These are phyloP conservation scores for Alternaria brassicae DNA, from an alignment of 2,329 filamentous ascomycete species.

Conservation along the genomic window DNA sequence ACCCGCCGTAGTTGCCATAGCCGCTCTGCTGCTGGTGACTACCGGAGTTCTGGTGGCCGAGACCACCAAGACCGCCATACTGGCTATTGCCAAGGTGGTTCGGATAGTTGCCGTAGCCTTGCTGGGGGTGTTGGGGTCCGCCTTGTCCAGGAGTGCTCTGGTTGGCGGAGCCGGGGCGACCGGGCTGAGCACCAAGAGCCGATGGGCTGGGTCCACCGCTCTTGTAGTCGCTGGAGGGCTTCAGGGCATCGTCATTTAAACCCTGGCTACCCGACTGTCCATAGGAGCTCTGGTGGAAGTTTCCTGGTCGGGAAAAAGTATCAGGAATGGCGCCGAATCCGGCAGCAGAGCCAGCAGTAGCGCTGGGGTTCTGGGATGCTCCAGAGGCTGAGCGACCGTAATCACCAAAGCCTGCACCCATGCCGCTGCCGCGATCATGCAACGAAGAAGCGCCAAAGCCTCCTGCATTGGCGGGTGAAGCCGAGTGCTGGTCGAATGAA, in stretches of 20 bases:
- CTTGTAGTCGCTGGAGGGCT: slow-evolving; percentile 65
- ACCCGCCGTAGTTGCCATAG: slow-evolving; percentile 54
- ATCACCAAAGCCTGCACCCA: slow-evolving; percentile 62
- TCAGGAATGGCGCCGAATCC: slow-evolving; percentile 64
- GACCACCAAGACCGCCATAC: slow-evolving; percentile 62
- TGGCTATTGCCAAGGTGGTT: slow-evolving; percentile 57
- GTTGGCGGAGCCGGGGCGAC: slow-evolving; percentile 68
- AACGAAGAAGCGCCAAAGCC: slow-evolving; percentile 58
- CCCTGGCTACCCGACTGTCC: slow-evolving; percentile 56
- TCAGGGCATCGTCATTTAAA: slow-evolving; percentile 61
- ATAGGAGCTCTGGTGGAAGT: slow-evolving; percentile 60
- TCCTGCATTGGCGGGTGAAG: slow-evolving; percentile 67
- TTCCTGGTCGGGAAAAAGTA: slow-evolving; percentile 65
- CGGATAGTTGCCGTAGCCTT: slow-evolving; percentile 64
- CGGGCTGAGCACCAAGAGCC: slow-evolving; percentile 63
- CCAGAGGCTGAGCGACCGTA: slow-evolving; percentile 68
- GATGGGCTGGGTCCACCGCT: slow-evolving; percentile 65
- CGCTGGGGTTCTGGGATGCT: slow-evolving; percentile 61
- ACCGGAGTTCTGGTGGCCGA: slow-evolving; percentile 58
- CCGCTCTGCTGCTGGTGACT: slow-evolving; percentile 53
- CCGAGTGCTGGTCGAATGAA: slow-evolving; percentile 68
- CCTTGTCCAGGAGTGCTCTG: slow-evolving; percentile 64
- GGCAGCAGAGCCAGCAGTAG: slow-evolving; percentile 56
- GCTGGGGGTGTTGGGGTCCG: slow-evolving; percentile 63
- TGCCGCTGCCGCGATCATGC: slow-evolving; percentile 56